Evolutionary conservation across 208 protist genomes (phyloP), one percentile per base, ranked within the genome.

Genomic region (Phytomonas sp.): DNA sequence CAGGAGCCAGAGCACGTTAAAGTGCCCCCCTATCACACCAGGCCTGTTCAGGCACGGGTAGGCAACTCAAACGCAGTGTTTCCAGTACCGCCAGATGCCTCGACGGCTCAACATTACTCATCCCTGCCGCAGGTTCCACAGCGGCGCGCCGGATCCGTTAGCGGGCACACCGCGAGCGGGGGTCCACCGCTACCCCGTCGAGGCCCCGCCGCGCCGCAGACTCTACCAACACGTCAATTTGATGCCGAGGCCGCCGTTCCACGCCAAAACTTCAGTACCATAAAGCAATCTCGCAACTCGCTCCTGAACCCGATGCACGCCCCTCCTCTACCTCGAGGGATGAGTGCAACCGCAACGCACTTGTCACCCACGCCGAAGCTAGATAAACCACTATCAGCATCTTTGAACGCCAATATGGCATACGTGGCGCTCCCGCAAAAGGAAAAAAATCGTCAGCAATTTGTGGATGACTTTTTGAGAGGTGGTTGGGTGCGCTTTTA

Each of bases 401-500:
- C 29, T 4, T 9, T 29, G 33, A 32, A 67, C 63, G 60, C 46
- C 65, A 78, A n/a, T 67, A 72, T 77, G 20, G 87, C 82, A 7
- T 95, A 85, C 71, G 70, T 95, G 33, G 90, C 90, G 9, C 71
- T 95, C 62, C 90, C 90, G 23, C 78, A 79, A 36, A 80, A 87
- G 43, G 77, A 87, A 71, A 74, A 82, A 53, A 75, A 92, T 67
- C 82, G 87, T n/a, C 76, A 86, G 70, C 86, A 89, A 67, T 95
- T 95, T 74, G 67, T 92, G 20, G 82, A 91, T 62, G 84, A 92
- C 43, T 93, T 95, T 66, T 72, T 95, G 13, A 86, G 84, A 66
- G 90, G 90, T 36, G 85, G 79, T 29, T 95, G 90, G 90, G 87
- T 95, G 61, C 85, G 90, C 26, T 89, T 89, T 69, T 95, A 93